phyloP scores from a whole-genome alignment of 2,329 filamentous ascomycete genomes.

The Sporothrix brunneoviolacea region DNA sequence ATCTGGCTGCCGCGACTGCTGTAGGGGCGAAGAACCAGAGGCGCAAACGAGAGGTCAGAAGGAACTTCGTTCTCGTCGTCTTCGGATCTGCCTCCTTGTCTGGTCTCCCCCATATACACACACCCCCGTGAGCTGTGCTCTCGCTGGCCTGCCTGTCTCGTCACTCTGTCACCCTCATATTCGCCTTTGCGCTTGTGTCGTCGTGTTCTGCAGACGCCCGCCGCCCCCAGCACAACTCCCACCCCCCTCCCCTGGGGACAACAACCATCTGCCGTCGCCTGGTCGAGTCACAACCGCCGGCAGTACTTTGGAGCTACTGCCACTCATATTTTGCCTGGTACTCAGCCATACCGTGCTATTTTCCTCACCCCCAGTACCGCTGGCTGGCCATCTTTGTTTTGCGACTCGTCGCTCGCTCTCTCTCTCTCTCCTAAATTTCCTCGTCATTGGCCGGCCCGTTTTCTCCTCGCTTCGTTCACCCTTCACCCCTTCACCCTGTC shows the following conservation, averaged over 20 bases:
- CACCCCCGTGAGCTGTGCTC: too few relatives aligned
- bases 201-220: neutral
- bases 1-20: neutral
- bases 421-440: neutral
- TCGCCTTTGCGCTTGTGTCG: neutral
- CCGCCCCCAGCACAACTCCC: neutral
- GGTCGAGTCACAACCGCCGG: conserved; percentile 4
- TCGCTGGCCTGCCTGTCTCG: too few relatives aligned
- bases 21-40: neutral
- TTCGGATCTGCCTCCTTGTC: neutral
- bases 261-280: conserved; percentile 8
- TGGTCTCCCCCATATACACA: too few relatives aligned
- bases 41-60: neutral
- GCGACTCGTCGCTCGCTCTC: neutral
- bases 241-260: neutral
- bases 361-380: neutral
- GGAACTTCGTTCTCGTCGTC: neutral
- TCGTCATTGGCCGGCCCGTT: neutral
- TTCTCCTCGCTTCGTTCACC: too few relatives aligned
- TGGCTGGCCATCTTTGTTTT: neutral
- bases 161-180: neutral
- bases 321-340: conserved; percentile 3
- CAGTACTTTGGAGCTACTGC: neutral
- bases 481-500: conserved; percentile 2
- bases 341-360: too few relatives aligned